Evolutionary conservation across 176 grass and related monocot genomes (phyloP), one percentile per base, ranked within the genome.

Genomic region (Triticum timopheevii): DNA sequence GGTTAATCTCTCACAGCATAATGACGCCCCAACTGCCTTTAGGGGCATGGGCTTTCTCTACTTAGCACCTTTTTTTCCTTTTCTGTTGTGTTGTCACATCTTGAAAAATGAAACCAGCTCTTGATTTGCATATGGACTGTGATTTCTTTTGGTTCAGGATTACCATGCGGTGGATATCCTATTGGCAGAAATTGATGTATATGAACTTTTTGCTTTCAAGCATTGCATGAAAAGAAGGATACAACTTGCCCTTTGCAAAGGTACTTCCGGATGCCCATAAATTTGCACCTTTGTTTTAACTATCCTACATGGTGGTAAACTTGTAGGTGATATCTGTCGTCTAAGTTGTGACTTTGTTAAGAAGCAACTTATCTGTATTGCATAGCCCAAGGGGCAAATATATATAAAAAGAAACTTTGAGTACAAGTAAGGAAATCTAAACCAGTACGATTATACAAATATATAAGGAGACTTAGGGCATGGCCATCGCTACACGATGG

Each of bases 191-290:
- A 98, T 98, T 80, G 96, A 98, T 82, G 88, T 98, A 22, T 98
- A 98, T 80, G 96, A 98, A 79, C 62, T 98, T 84, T 98, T 98
- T 90, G 69, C 96, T 75, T 98, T 96, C 85, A 98, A 96, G 67
- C 96, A 98, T 85, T 98, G 96, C 83, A 88, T 92, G 59, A 87
- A 90, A 85, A 93, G 96, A 91, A 96, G 85, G 87, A 79, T 89
- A 31, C 91, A 98, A 3, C 93, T 98, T 85, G 90, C 92, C 73
- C 93, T 98, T 73, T 98, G 96, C 85, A 95, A 96, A 94, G 93
- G 95, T 97, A 87, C 69, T 49, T 54, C 58, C 77, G 45, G 13
- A 80, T 80, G 25, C n/a, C 16, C 47, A 47, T 82, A 79, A 33
- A 33, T 63, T 7, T 23, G 33, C 76, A 50, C 25, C 36, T 66